Conservation (phyloP, 1,139 yeast genomes). For the Pichiaceae sp. region DNA sequence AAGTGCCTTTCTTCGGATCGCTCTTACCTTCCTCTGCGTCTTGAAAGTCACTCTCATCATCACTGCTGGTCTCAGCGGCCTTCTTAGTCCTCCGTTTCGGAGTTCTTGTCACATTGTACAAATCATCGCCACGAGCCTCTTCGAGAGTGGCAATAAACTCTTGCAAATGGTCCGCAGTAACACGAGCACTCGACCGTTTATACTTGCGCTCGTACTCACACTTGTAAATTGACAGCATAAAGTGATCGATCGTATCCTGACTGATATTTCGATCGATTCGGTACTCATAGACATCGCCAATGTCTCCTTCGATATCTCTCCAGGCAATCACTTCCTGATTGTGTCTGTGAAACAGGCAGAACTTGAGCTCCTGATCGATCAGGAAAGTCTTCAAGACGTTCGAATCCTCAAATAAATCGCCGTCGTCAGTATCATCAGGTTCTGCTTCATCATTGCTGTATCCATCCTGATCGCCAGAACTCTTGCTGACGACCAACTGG, state of each 20-base stretch:
- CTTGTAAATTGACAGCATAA: constrained; percentile 52
- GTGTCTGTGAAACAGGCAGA: constrained; percentile 33
- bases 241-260: constrained; percentile 49
- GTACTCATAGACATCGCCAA: constrained; percentile 82
- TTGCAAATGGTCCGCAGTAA: constrained; percentile 38
- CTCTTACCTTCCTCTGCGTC: constrained; percentile 22
- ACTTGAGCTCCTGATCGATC: constrained; percentile 52
- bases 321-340: constrained; percentile 56
- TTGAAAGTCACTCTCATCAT: constrained; percentile 20
- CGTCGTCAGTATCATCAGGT: constrained; percentile 49
- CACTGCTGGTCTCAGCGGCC: constrained; percentile 15
- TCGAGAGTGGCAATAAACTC: constrained; percentile 43
- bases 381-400: constrained; percentile 57
- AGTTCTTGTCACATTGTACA: constrained; percentile 1
- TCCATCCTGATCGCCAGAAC: constrained; percentile 30
- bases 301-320: constrained; percentile 78
- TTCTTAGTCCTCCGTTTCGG: neutral
- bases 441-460: constrained; percentile 47
- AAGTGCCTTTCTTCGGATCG: constrained; percentile 7
- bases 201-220: constrained; percentile 77
- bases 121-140: constrained; percentile 10
- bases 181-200: constrained; percentile 42
- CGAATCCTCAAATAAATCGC: constrained; percentile 30
- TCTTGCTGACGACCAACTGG: constrained; percentile 63
- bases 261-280: constrained; percentile 59